Evolutionary conservation across 129 eudicot genomes (phyloP).

Genomic region (Chrysanthemum lavandulifolium): DNA sequence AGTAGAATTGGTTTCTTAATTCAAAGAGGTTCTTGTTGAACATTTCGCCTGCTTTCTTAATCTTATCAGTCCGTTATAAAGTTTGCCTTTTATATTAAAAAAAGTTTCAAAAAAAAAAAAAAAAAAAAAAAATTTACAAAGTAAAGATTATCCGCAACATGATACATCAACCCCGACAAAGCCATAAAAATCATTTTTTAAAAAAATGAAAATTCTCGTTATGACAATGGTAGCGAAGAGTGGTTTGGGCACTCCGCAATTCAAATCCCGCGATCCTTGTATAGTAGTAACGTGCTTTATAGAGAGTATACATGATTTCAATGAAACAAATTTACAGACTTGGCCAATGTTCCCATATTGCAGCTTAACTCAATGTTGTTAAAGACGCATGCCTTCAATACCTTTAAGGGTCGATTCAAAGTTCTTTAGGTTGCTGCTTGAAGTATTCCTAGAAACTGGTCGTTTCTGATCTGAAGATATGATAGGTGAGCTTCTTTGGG

Average conservation of each 20-base stretch:
- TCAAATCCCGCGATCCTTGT: background rate
- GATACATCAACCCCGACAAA: too few relatives aligned
- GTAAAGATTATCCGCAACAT: too few relatives aligned
- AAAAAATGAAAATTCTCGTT: background rate
- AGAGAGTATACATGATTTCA: background rate
- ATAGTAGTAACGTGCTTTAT: background rate
- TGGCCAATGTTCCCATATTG: background rate
- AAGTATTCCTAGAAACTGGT: slow-evolving; percentile 47
- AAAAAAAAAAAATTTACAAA: too few relatives aligned
- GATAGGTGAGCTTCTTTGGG: slow-evolving; percentile 61
- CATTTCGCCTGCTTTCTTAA: too few relatives aligned
- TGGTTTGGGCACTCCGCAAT: background rate
- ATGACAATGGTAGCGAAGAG: background rate
- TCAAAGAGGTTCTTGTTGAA: too few relatives aligned
- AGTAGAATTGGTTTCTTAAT: too few relatives aligned
- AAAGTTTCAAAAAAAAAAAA: too few relatives aligned
- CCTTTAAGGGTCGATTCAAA: slow-evolving; percentile 72
- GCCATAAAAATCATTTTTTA: background rate
- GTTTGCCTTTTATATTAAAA: too few relatives aligned
- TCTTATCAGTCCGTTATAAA: too few relatives aligned
- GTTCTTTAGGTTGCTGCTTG: slow-evolving; percentile 49
- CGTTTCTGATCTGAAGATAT: slow-evolving; percentile 53
- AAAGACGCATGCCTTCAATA: slow-evolving; percentile 57
- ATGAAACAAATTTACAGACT: slow-evolving; percentile 21
- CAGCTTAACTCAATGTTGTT: slow-evolving; percentile 5